Percentiles rank a stretch among this genome's conserved stretches.
These are phyloP conservation scores for Durio zibethinus DNA, from an alignment of 345 rosid species.

Conservation along the genomic window DNA sequence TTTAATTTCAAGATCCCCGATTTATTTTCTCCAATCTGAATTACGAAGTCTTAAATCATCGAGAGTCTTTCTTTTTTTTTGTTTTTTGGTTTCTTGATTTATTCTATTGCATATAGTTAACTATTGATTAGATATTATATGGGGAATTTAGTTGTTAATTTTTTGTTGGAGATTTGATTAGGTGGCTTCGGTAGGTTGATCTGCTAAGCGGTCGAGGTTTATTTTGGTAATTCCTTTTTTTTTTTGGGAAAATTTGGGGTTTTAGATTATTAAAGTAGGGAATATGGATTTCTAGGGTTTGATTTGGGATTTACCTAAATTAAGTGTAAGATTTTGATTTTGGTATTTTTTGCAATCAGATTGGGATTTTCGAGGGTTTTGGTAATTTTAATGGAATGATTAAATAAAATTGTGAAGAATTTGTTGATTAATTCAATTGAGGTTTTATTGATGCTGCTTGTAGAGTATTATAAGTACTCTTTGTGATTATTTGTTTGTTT, in stretches of 20 bases:
- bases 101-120: neutral
- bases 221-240: neutral
- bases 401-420: neutral
- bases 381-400: neutral
- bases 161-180: slow-evolving; percentile 6
- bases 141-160: slow-evolving; percentile 6
- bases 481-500: neutral
- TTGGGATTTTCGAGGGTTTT: slow-evolving; percentile 19
- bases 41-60: neutral
- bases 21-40: slow-evolving; percentile 6
- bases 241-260: neutral
- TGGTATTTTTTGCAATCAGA: neutral
- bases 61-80: neutral
- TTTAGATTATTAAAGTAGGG: neutral
- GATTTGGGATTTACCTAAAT: slow-evolving; percentile 6
- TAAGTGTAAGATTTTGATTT: neutral
- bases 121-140: slow-evolving; percentile 7
- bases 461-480: neutral
- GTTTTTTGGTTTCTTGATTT: neutral
- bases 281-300: slow-evolving; percentile 18
- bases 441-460: neutral
- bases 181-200: slow-evolving; percentile 6
- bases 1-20: slow-evolving; percentile 32
- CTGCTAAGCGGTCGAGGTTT: neutral
- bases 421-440: neutral